Base-by-base conservation (phyloP, 1,284 basidiomycete genomes). In the Apiotrichum domesticum region DNA sequence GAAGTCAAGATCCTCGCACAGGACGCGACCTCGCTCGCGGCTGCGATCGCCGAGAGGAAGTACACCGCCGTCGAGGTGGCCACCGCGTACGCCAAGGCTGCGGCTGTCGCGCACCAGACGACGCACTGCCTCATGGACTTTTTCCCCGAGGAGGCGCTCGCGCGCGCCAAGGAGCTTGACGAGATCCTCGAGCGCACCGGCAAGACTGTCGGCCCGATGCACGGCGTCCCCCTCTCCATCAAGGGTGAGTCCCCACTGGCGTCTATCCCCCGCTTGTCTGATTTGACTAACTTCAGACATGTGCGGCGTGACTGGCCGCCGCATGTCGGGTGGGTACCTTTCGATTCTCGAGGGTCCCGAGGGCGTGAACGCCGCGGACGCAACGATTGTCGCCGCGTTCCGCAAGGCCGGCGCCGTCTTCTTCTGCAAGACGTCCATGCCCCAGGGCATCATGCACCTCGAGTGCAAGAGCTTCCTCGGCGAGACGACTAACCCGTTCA, bases 61-160 rank as follows among this genome's bases (percentile, higher is more conserved):
- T 66, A 60, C 45, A 61, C 63, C 4, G 59, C 69, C 0, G 63
- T 69, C 10, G 60, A 66, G 40, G 68, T 69, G 13, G 59, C 63
- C n/a, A 64, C 54, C 9, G 70, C 69, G 7, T 72, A 66, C 55
- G 48, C 54, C 54, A 63, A 65, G 53, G 35, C 58, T 2, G 65
- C 68, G 2, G 63, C 64, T 2, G 55, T 70, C 3, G 66, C 63
- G n/a, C 66, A 69, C 46, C 66, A 67, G 58, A 62, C 64, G 79
- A 83, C 82, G 1, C 85, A 86, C 63, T 86, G 84, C 67, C 70
- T 87, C 48, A 86, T 85, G 10, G 86, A 87, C 65, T 83, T 86
- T 14, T 85, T 86, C 63, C 77, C 85, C 44, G 83, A 85, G 0
- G 79, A 80, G 33, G 85, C 83, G 0, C 73, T 86, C 13, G 76